A percentile compares a stretch with the other conserved stretches of the same genome.
phyloP scores from a whole-genome alignment of 495 filamentous ascomycete genomes.

The Tuber aestivum region DNA sequence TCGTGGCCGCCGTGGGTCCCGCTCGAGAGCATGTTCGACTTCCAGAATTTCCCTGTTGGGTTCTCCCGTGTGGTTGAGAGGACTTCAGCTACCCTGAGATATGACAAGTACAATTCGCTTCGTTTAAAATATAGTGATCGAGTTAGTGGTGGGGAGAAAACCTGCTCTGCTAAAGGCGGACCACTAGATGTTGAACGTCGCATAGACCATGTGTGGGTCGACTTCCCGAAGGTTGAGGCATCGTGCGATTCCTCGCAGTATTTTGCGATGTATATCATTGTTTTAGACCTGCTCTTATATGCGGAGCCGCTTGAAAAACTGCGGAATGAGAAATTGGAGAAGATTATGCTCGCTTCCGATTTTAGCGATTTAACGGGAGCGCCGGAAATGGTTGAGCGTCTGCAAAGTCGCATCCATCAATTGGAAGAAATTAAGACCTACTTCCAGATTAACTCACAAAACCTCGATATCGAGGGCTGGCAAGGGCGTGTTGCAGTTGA shows the following conservation, averaged over 20 bases:
- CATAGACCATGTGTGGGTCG: constrained; percentile 92
- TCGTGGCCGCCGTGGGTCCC: constrained; percentile 97
- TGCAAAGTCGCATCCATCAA: constrained; percentile 88
- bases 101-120: constrained; percentile 96
- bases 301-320: constrained; percentile 95
- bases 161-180: constrained; percentile 47
- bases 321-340: constrained; percentile 83
- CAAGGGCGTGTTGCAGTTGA: constrained; percentile 79
- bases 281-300: constrained; percentile 87
- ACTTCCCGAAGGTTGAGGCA: constrained; percentile 86
- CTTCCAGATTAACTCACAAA: constrained; percentile 85
- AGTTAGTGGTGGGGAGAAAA: constrained; percentile 53
- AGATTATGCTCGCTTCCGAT: constrained; percentile 99
- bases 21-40: constrained; percentile 97
- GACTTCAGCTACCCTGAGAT: constrained; percentile 86
- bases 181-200: constrained; percentile 62
- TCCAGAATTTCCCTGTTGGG: constrained; percentile 81
- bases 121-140: constrained; percentile 97
- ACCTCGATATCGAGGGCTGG: constrained; percentile 85
- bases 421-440: constrained; percentile 94
- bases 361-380: constrained; percentile 94
- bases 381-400: constrained; percentile 82
- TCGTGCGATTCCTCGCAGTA: constrained; percentile 95
- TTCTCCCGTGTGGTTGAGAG: constrained; percentile 92
- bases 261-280: constrained; percentile 95